Conservation (phyloP, 306 rosid species). For the Hylodesmum podocarpum region DNA sequence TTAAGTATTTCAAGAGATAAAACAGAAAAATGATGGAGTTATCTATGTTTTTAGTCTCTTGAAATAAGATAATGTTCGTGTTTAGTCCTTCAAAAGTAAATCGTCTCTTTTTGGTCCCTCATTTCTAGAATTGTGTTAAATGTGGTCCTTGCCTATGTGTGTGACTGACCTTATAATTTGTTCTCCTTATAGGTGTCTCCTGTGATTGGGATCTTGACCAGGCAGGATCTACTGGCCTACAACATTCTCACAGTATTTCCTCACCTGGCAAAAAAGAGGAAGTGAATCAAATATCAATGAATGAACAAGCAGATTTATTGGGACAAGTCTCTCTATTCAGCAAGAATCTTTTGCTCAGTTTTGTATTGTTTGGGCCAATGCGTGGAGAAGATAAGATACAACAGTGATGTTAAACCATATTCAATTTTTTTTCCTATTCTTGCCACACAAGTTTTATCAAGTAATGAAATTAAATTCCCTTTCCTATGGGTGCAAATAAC, state of each 20-base stretch:
- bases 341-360: conserved; percentile 10
- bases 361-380: conserved; percentile 38
- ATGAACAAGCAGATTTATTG: conserved; percentile 32
- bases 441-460: conserved; percentile 29
- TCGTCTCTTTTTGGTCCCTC: background rate
- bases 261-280: conserved; percentile 51
- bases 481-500: background rate
- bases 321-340: conserved; percentile 9
- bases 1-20: background rate
- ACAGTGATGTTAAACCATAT: conserved; percentile 33
- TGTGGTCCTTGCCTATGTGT: background rate
- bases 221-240: conserved; percentile 72
- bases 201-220: conserved; percentile 69
- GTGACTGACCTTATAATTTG: conserved; percentile 36
- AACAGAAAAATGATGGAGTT: background rate
- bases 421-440: conserved; percentile 36
- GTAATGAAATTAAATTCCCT: background rate
- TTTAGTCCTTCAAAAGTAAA: background rate
- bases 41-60: background rate
- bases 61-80: background rate
- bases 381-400: conserved; percentile 34
- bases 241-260: conserved; percentile 75
- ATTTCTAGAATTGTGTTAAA: background rate
- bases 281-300: conserved; percentile 32
- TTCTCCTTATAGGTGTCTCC: conserved; percentile 56